A percentile compares a stretch with the other conserved stretches of the same genome.
Conservation (phyloP, 345 rosid species). For the Adansonia digitata region DNA sequence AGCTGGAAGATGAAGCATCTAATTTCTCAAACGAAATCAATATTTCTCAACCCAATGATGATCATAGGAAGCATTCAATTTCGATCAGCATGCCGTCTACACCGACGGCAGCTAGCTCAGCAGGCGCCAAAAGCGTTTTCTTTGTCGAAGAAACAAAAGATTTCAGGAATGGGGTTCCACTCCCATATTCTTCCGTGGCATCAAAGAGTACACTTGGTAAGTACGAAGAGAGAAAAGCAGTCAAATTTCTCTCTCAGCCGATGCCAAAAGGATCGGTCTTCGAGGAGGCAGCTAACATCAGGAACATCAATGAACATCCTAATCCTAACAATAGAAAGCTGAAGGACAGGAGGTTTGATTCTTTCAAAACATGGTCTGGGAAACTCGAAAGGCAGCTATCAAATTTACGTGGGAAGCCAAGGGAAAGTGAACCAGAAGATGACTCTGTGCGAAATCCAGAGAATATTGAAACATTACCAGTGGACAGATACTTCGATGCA, state of each 20-base stretch:
- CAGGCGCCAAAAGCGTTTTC: constrained; percentile 15
- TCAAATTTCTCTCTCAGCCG: constrained; percentile 60
- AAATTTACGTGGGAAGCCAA: constrained; percentile 53
- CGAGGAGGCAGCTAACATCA: not conserved
- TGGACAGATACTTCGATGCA: constrained; percentile 79
- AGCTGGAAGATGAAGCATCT: not conserved
- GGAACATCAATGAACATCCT: not conserved
- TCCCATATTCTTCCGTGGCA: constrained; percentile 4
- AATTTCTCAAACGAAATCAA: not conserved
- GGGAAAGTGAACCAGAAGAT: constrained; percentile 18
- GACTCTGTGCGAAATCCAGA: constrained; percentile 22
- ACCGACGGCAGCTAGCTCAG: constrained; percentile 21
- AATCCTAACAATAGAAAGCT: constrained; percentile 9
- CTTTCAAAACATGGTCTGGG: constrained; percentile 91
- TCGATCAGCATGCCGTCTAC: constrained; percentile 47
- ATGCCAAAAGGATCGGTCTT: constrained; percentile 44
- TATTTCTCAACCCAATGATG: not conserved
- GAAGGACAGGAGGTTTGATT: constrained; percentile 58
- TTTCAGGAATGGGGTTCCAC: constrained; percentile 12
- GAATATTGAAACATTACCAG: constrained; percentile 44
- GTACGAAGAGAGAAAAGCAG: constrained; percentile 13
- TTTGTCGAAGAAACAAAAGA: constrained; percentile 9
- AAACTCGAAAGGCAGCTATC: constrained; percentile 74
- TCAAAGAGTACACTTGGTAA: not conserved
- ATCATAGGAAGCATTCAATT: not conserved